Base-by-base conservation (phyloP, 2,329 filamentous ascomycete genomes). In the Neoscytalidium dimidiatum region DNA sequence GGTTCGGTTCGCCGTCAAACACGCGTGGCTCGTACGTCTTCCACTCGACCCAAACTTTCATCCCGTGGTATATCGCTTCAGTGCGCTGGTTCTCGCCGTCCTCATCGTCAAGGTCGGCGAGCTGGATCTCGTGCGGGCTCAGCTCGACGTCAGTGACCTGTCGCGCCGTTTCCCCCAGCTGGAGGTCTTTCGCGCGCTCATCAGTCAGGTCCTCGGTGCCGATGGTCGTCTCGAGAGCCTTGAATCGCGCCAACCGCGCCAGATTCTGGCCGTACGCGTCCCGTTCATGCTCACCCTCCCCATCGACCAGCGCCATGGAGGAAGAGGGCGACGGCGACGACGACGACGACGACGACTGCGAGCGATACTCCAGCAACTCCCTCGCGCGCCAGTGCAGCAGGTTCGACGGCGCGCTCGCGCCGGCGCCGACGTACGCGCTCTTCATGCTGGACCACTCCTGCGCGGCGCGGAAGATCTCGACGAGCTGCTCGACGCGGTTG, bases 1-100 rank as follows among this genome's bases (percentile, higher is more conserved):
- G 65, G 44, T 74, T 70, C 7, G 69, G 70, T 5, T 67, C 68
- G n/a, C 67, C 66, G n/a, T 62, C 44, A 58, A 67, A 68, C 28
- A 68, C 70, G 2, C 63, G 66, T 1, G 70, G 68, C 8, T 77
- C 72, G 56, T 72, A 72, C 2, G 68, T 64, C 61, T 77, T 78
- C 75, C 75, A 79, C 68, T 79, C 77, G 19, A 79, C 72, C 75
- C 76, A 78, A 8, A 78, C 74, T 6, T 67, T 64, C 1, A 67
- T 69, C 14, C 3, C 4, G 1, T 63, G 66, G n/a, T 71, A 76
- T 49, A 46, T 66, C 9, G 73, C 75, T 70, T 76, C 74, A 11
- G 70, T 71, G 9, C 75, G 74, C 6, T 70, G 67, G 21, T 64
- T 63, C 52, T 74, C 41, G 3, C 65, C 64, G 9, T 72, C 69